Evolutionary conservation across 2,329 filamentous ascomycete species (phyloP).

Genomic region (Beauveria bassiana): DNA sequence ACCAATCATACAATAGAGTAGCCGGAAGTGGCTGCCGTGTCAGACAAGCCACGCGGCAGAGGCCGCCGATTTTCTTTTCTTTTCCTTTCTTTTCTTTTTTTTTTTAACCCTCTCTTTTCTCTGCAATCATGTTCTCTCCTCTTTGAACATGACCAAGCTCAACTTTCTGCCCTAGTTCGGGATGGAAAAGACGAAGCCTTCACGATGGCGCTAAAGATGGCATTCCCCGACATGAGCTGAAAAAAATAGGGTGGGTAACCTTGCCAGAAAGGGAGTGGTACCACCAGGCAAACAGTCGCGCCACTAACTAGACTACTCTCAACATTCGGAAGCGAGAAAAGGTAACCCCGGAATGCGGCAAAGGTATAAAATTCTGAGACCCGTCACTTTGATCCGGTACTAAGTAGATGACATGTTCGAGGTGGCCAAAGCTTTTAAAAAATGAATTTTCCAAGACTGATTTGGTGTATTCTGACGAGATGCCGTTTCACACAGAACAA

Average conservation of each 20-base stretch:
- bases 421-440: too few relatives aligned
- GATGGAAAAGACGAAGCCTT: not conserved
- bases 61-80: not conserved
- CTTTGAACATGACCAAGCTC: too few relatives aligned
- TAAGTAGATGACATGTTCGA: not conserved
- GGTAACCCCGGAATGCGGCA: not conserved
- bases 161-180: not conserved
- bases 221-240: conserved; percentile 4
- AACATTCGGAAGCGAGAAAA: not conserved
- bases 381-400: not conserved
- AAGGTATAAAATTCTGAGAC: not conserved
- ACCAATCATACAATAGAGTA: not conserved
- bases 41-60: not conserved
- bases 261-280: not conserved
- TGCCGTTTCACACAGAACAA: too few relatives aligned
- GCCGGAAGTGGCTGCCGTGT: not conserved
- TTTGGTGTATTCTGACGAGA: too few relatives aligned
- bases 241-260: not conserved
- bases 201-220: not conserved
- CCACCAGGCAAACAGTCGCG: not conserved
- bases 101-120: too few relatives aligned
- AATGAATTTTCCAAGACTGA: too few relatives aligned
- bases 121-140: not conserved
- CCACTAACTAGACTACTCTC: not conserved
- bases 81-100: not conserved